Evolutionary conservation across 768 basidiomycete species (phyloP).

Genomic region (Melanogaster broomeanus): DNA sequence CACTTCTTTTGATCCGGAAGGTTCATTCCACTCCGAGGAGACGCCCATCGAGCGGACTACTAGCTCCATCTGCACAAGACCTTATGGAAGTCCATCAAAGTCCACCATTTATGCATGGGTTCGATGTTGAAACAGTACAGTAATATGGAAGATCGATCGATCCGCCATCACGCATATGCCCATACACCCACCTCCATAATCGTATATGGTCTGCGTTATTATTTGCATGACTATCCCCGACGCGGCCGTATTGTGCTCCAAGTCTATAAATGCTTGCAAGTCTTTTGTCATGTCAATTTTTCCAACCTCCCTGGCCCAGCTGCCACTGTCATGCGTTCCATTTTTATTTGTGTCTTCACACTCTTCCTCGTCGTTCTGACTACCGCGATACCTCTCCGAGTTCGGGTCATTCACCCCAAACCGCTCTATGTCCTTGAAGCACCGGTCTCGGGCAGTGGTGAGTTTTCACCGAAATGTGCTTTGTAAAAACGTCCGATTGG

Average conservation of each 20-base stretch:
- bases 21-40: too few species aligned
- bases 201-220: neutral
- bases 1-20: too few species aligned
- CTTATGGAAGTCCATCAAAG: too few species aligned
- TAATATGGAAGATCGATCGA: too few species aligned
- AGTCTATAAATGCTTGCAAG: too few species aligned
- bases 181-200: too few species aligned
- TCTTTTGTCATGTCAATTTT: neutral
- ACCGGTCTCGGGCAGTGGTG: neutral
- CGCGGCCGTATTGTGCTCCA: neutral
- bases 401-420: neutral
- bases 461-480: neutral
- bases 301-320: neutral
- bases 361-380: neutral
- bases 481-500: neutral
- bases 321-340: neutral
- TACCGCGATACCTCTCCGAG: neutral
- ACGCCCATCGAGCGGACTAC: too few species aligned
- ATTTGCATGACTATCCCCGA: neutral
- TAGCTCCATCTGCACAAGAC: too few species aligned
- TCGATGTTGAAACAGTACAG: too few species aligned
- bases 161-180: too few species aligned
- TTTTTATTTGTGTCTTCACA: neutral
- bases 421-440: neutral
- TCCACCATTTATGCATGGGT: too few species aligned